A percentile compares a stretch with the other conserved stretches of the same genome.
Evolutionary conservation across 2,329 filamentous ascomycete genomes (phyloP).

Genomic region (Aspergillus nomiae): DNA sequence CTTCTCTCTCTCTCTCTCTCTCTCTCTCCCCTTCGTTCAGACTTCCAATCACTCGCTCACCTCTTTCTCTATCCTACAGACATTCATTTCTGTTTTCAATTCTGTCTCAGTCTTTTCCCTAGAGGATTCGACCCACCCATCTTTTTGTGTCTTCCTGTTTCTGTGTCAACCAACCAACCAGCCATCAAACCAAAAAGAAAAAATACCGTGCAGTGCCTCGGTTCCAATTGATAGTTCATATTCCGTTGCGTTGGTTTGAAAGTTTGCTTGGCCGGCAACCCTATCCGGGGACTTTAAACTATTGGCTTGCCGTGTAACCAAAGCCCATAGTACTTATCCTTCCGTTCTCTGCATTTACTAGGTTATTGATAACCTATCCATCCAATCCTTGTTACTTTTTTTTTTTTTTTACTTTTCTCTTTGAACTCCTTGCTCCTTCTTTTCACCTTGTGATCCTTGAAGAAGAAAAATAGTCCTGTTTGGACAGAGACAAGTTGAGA

Average conservation of each 20-base stretch:
- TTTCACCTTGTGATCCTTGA: neutral
- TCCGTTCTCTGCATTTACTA: neutral
- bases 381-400: neutral
- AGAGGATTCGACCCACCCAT: neutral
- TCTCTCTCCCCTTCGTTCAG: neutral
- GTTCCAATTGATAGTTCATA: neutral
- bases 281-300: slow-evolving; percentile 5
- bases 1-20: neutral
- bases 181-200: neutral
- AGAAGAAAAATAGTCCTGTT: neutral
- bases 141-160: neutral
- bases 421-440: neutral
- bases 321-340: neutral
- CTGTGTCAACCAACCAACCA: neutral
- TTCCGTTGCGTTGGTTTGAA: neutral
- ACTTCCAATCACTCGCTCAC: neutral
- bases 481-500: neutral
- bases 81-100: neutral
- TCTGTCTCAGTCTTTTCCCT: neutral
- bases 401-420: neutral
- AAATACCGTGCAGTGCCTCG: neutral
- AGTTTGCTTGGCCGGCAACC: slow-evolving; percentile 7
- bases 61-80: neutral
- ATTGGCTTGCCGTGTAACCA: slow-evolving; percentile 7
- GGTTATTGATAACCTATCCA: neutral